Evolutionary conservation across 371 early-diverging fungal species (phyloP).

Genomic region (Rozella allomycis): DNA sequence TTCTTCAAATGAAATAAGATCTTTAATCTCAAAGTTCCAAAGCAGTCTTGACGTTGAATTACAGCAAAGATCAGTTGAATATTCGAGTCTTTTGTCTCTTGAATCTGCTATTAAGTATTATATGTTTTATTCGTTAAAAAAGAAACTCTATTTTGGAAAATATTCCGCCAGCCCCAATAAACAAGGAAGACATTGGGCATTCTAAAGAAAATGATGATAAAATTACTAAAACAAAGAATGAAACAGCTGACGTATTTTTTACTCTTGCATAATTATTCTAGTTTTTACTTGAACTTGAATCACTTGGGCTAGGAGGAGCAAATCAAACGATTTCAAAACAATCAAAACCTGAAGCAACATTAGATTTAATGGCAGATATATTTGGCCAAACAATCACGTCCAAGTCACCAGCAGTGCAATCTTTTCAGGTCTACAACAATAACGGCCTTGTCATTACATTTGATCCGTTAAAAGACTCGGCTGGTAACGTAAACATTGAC

Average conservation of each 20-base stretch:
- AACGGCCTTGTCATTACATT: slow-evolving; percentile 47
- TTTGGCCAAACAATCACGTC: slow-evolving; percentile 5
- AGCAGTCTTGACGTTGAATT: slow-evolving; percentile 64
- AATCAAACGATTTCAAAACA: too few species aligned
- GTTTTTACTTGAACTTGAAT: slow-evolving; percentile 5
- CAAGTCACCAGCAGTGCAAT: slow-evolving; percentile 6
- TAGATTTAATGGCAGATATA: too few species aligned
- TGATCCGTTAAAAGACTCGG: slow-evolving; percentile 17
- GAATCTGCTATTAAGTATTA: slow-evolving; percentile 7
- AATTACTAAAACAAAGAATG: slow-evolving; percentile 12
- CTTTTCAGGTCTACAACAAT: slow-evolving; percentile 46
- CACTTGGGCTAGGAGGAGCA: too few species aligned
- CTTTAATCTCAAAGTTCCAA: slow-evolving; percentile 33
- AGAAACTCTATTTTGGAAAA: background rate
- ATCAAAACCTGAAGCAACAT: too few species aligned
- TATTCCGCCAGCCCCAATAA: slow-evolving; percentile 3
- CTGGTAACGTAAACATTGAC: slow-evolving; percentile 26
- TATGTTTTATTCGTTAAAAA: slow-evolving; percentile 14
- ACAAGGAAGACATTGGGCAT: too few species aligned
- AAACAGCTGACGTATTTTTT: slow-evolving; percentile 3
- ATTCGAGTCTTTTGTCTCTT: slow-evolving; percentile 3
- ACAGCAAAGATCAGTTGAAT: slow-evolving; percentile 83
- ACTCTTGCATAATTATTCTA: background rate
- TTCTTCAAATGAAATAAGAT: background rate
- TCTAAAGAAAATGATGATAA: too few species aligned